Percentiles rank a stretch among this genome's conserved stretches.
These are phyloP conservation scores for Delonix regia DNA, from an alignment of 306 rosid species.

Conservation along the genomic window DNA sequence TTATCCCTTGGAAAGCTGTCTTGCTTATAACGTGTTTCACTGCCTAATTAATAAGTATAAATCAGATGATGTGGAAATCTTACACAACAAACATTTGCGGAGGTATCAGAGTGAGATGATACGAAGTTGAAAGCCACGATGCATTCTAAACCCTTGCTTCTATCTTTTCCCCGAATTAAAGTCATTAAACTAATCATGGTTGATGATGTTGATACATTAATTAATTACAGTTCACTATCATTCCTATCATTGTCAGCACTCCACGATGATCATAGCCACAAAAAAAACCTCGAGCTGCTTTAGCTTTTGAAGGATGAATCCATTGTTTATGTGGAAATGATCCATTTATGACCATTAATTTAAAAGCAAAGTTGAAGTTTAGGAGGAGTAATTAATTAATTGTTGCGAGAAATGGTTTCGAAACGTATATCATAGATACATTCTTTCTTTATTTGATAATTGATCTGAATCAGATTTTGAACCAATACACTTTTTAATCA, in stretches of 20 bases:
- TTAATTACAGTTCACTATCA: not conserved
- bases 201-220: not conserved
- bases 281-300: not conserved
- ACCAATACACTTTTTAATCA: no score
- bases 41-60: no score
- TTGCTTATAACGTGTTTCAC: constrained; percentile 1
- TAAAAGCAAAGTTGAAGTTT: not conserved
- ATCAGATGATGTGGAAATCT: constrained; percentile 46
- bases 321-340: not conserved
- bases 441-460: not conserved
- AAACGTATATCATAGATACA: not conserved
- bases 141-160: not conserved
- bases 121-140: constrained; percentile 40
- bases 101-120: constrained; percentile 24
- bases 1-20: not conserved
- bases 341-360: not conserved
- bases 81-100: constrained; percentile 38
- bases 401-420: not conserved
- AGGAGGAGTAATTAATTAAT: not conserved
- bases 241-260: not conserved
- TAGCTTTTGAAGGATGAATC: not conserved
- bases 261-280: not conserved
- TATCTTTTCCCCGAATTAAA: not conserved
- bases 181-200: constrained; percentile 16
- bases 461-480: constrained; percentile 12